A percentile compares a stretch with the other conserved stretches of the same genome.
phyloP scores from a whole-genome alignment of 176 grass and related monocot genomes.

The Oryza meridionalis region DNA sequence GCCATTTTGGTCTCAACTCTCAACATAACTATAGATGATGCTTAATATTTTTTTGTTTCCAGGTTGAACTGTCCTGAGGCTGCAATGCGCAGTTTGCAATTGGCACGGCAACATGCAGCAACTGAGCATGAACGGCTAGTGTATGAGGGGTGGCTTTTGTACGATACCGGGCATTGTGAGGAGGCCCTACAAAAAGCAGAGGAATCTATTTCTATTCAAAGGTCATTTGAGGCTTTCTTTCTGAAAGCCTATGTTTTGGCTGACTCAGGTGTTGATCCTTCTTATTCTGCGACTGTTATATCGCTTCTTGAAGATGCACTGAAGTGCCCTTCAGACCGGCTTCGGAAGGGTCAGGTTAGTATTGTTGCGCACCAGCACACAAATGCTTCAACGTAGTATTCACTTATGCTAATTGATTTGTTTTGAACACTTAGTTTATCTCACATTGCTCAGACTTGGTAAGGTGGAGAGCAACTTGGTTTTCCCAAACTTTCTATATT shows the following conservation, averaged over 20 bases:
- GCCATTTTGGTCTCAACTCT: not conserved
- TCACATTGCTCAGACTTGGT: conserved; percentile 14
- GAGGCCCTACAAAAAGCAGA: conserved; percentile 84
- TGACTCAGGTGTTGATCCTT: conserved; percentile 80
- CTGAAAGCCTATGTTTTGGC: conserved; percentile 96
- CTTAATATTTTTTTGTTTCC: conserved; percentile 36
- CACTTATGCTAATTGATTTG: conserved; percentile 3
- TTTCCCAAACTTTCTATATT: not conserved
- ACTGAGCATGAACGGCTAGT: conserved; percentile 76
- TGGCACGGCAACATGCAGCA: conserved; percentile 71
- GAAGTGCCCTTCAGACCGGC: conserved; percentile 91
- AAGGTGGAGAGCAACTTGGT: conserved; percentile 12
- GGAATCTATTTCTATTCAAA: conserved; percentile 84
- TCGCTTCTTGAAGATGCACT: conserved; percentile 94
- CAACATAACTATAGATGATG: conserved; percentile 14
- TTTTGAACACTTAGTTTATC: conserved; percentile 19
- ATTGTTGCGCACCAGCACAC: conserved; percentile 4
- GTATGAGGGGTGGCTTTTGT: conserved; percentile 94
- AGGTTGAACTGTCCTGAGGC: conserved; percentile 91
- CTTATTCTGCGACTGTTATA: conserved; percentile 72
- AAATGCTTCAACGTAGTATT: conserved; percentile 23
- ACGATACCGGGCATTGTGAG: conserved; percentile 87
- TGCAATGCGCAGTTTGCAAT: conserved; percentile 90
- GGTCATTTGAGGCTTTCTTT: conserved; percentile 99
- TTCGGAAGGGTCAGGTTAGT: conserved; percentile 92